Conservation (phyloP, 768 basidiomycete genomes). For the Pleurotus djamor region DNA sequence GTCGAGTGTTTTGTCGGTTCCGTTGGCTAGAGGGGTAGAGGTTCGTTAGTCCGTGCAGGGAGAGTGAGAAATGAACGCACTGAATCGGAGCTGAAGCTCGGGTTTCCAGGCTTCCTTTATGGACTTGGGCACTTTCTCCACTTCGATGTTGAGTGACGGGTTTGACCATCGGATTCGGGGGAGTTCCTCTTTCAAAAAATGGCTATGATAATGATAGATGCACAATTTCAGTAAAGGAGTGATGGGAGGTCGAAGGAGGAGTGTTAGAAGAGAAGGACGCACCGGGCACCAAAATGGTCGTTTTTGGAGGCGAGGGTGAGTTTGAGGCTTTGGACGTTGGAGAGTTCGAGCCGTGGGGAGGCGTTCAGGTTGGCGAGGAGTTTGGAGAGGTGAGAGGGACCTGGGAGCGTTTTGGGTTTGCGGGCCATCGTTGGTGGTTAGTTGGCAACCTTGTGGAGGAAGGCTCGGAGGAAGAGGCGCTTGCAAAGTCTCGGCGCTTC, state of each 20-base stretch:
- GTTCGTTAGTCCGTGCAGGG: not conserved
- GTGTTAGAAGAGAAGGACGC: slow-evolving; percentile 14
- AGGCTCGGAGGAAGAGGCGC: not conserved
- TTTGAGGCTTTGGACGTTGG: slow-evolving; percentile 46
- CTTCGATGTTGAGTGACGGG: slow-evolving; percentile 58
- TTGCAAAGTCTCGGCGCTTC: not conserved
- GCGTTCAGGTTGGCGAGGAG: slow-evolving; percentile 50
- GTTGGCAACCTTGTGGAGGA: slow-evolving; percentile 1
- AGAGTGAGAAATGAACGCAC: slow-evolving; percentile 39
- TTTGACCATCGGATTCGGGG: slow-evolving; percentile 79
- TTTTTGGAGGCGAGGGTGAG: slow-evolving; percentile 59
- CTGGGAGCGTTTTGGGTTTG: slow-evolving; percentile 20
- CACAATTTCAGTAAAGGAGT: too few species aligned
- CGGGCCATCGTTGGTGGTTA: slow-evolving; percentile 13
- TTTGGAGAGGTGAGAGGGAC: slow-evolving; percentile 54
- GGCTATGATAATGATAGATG: too few species aligned
- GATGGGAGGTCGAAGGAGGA: not conserved
- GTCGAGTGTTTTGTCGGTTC: slow-evolving; percentile 42
- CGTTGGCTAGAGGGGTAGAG: slow-evolving; percentile 38
- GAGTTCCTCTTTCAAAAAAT: slow-evolving; percentile 79
- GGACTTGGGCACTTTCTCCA: slow-evolving; percentile 53
- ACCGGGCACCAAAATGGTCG: slow-evolving; percentile 79
- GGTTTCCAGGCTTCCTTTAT: slow-evolving; percentile 57
- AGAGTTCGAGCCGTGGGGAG: slow-evolving; percentile 48
- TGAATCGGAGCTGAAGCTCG: slow-evolving; percentile 57